Conservation (phyloP, 148 eudicot species). For the Camellia japonica region DNA sequence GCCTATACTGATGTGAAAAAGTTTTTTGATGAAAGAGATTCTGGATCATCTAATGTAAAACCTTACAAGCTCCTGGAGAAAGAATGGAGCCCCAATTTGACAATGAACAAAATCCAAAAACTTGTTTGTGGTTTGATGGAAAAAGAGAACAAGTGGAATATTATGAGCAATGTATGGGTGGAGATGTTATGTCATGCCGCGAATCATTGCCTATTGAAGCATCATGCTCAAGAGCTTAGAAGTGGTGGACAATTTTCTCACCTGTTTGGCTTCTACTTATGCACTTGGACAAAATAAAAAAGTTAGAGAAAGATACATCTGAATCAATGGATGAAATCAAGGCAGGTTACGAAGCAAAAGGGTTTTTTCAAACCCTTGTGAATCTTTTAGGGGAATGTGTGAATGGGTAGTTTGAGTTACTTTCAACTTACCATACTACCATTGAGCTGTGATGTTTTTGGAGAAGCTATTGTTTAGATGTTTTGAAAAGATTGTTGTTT, state of each 20-base stretch:
- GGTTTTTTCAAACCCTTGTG: no score
- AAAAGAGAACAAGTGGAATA: slow-evolving; percentile 17
- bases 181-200: slow-evolving; percentile 44
- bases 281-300: slow-evolving; percentile 38
- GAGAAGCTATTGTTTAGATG: no score
- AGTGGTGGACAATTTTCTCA: slow-evolving; percentile 49
- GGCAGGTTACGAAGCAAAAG: no score
- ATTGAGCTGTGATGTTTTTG: no score
- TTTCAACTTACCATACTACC: no score
- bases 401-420: no score
- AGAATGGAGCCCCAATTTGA: neutral
- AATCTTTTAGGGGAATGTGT: no score
- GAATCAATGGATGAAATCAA: no score
- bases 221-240: slow-evolving; percentile 43
- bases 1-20: neutral
- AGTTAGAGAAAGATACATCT: slow-evolving; percentile 19
- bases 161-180: slow-evolving; percentile 33
- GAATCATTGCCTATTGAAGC: slow-evolving; percentile 32
- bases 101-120: neutral
- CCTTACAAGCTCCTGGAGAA: neutral
- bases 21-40: neutral
- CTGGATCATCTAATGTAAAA: neutral
- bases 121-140: neutral
- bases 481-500: no score
- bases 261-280: slow-evolving; percentile 53